These are phyloP conservation scores for Tephrocybe sp. DNA, from an alignment of 768 basidiomycete genomes.

Conservation along the genomic window DNA sequence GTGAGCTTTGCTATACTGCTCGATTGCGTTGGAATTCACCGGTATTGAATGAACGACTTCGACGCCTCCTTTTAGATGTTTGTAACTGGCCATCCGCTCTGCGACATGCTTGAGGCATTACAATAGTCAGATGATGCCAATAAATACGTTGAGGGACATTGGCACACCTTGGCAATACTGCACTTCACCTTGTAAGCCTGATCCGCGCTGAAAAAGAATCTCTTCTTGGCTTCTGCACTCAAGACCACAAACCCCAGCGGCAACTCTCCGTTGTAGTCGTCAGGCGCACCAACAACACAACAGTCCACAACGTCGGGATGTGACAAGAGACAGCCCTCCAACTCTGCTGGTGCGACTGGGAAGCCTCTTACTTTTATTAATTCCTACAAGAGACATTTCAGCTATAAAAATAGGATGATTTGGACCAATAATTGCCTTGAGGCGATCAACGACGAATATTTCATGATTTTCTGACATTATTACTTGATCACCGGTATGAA, in stretches of 20 bases:
- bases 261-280: conserved; percentile 64
- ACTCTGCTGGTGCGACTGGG: conserved; percentile 54
- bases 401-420: not conserved
- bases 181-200: conserved; percentile 32
- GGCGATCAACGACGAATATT: conserved; percentile 56
- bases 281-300: conserved; percentile 61
- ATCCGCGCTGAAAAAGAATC: conserved; percentile 23
- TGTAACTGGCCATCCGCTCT: conserved; percentile 48
- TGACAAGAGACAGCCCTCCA: conserved; percentile 48
- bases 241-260: conserved; percentile 66
- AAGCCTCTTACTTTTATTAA: conserved; percentile 67
- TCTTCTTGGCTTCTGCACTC: conserved; percentile 33
- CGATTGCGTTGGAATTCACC: conserved; percentile 14
- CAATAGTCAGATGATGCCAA: not conserved
- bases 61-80: conserved; percentile 48
- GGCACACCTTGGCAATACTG: conserved; percentile 43
- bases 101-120: conserved; percentile 40
- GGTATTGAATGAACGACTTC: conserved; percentile 33
- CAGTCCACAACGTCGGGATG: conserved; percentile 59
- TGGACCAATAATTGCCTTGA: too few species aligned
- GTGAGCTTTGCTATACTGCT: not conserved
- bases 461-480: conserved; percentile 48
- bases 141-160: not conserved
- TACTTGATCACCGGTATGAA: conserved; percentile 65
- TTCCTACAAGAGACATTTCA: conserved; percentile 38